Evolutionary conservation across 1,139 yeast genomes (phyloP).

Genomic region (Saccharomyces hybrid): DNA sequence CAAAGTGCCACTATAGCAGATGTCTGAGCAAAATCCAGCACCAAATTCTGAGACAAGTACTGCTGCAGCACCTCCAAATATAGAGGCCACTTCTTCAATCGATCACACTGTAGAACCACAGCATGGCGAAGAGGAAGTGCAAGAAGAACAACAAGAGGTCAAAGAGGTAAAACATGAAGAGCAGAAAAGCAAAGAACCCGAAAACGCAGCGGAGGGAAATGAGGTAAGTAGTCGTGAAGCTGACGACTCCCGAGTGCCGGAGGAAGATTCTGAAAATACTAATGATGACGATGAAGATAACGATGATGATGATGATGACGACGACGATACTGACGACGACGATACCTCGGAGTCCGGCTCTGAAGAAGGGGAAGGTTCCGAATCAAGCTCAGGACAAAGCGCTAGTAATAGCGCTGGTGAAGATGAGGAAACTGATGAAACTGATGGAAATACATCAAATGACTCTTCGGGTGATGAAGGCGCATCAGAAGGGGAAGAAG

Average conservation of each 20-base stretch:
- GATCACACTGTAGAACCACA: not conserved
- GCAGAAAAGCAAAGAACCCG: not conserved
- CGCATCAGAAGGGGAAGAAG: not conserved
- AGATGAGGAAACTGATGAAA: not conserved
- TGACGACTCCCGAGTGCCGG: too few species aligned
- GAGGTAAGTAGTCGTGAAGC: not conserved
- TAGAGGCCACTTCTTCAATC: not conserved
- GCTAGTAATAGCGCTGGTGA: not conserved
- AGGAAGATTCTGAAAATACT: not conserved
- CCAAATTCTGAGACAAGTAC: not conserved
- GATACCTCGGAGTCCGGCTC: not conserved
- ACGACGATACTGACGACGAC: not conserved
- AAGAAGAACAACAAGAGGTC: constrained; percentile 2
- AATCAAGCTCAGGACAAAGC: not conserved
- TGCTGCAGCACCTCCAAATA: not conserved
- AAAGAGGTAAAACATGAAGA: constrained; percentile 1
- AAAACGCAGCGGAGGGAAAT: not conserved
- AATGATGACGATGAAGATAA: not conserved
- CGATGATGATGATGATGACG: not conserved
- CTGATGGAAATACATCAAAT: not conserved
- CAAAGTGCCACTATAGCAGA: not conserved
- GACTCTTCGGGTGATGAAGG: not conserved
- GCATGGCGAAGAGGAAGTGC: too few species aligned
- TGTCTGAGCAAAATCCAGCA: not conserved
- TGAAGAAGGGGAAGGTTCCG: not conserved